Evolutionary conservation across 176 grass and related monocot species (phyloP).

Genomic region (Thinopyrum elongatum): DNA sequence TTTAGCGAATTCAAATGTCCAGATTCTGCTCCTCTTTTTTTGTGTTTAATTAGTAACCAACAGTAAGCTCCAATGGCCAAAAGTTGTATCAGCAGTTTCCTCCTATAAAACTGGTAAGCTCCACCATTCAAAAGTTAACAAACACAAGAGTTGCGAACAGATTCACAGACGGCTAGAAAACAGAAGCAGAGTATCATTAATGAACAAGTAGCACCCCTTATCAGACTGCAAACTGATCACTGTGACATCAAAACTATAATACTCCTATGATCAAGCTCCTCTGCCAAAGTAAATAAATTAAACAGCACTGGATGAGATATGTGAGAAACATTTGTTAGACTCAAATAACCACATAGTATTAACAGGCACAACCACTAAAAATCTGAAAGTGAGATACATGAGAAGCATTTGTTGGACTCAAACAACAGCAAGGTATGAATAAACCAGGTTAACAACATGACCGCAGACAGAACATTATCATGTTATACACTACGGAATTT

Average conservation of each 20-base stretch:
- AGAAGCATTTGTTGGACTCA: not conserved
- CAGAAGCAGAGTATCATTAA: not conserved
- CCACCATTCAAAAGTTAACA: not conserved
- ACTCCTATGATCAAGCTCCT: not conserved
- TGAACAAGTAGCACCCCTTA: not conserved
- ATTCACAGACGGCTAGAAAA: not conserved
- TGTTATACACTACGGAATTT: not conserved
- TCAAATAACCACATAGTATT: not conserved
- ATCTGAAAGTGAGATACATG: not conserved
- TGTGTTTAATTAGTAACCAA: not conserved
- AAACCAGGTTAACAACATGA: not conserved
- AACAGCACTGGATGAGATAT: not conserved
- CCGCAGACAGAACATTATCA: not conserved
- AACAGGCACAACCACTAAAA: not conserved
- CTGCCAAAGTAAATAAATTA: slow-evolving; percentile 10
- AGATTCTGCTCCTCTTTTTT: not conserved
- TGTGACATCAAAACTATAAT: not conserved
- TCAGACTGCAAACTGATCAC: not conserved
- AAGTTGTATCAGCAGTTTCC: not conserved
- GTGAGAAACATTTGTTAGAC: not conserved
- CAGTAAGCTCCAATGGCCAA: not conserved
- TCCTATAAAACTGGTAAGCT: not conserved
- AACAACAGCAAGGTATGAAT: not conserved
- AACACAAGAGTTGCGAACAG: not conserved
- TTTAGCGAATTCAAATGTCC: not conserved